These are phyloP conservation scores for Elymus sibiricus DNA, from an alignment of 176 grass and related monocot species.

Conservation along the genomic window DNA sequence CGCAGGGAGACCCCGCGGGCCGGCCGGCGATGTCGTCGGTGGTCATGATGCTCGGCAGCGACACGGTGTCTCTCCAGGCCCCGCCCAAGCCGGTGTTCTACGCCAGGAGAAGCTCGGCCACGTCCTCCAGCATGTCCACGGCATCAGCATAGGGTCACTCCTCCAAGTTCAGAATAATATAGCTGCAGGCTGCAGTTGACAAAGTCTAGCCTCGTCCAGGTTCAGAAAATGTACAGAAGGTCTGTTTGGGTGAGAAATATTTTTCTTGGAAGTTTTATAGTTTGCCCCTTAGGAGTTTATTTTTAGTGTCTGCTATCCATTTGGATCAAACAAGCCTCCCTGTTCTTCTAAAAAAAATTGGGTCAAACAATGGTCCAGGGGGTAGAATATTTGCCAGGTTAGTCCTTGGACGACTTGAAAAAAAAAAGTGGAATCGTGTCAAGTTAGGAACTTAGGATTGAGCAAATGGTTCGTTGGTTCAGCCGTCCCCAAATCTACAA, in stretches of 20 bases:
- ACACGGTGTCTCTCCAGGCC: constrained; percentile 11
- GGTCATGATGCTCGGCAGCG: constrained; percentile 29
- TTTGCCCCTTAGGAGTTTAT: neutral
- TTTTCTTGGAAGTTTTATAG: neutral
- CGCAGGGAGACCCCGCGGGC: constrained; percentile 14
- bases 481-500: too few relatives aligned
- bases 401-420: neutral
- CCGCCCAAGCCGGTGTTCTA: constrained; percentile 26
- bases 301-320: neutral
- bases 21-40: constrained; percentile 42
- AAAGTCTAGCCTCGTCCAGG: too few relatives aligned
- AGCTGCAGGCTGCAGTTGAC: neutral
- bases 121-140: neutral
- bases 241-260: neutral
- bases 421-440: neutral
- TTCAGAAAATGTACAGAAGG: neutral
- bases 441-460: too few relatives aligned
- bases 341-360: too few relatives aligned
- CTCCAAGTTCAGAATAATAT: neutral
- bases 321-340: neutral
- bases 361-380: too few relatives aligned
- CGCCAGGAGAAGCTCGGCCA: neutral
- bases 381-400: neutral
- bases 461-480: too few relatives aligned
- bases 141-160: neutral